phyloP scores from a whole-genome alignment of 352 stramenopile genomes.

The Hyaloperonospora arabidopsidis region DNA sequence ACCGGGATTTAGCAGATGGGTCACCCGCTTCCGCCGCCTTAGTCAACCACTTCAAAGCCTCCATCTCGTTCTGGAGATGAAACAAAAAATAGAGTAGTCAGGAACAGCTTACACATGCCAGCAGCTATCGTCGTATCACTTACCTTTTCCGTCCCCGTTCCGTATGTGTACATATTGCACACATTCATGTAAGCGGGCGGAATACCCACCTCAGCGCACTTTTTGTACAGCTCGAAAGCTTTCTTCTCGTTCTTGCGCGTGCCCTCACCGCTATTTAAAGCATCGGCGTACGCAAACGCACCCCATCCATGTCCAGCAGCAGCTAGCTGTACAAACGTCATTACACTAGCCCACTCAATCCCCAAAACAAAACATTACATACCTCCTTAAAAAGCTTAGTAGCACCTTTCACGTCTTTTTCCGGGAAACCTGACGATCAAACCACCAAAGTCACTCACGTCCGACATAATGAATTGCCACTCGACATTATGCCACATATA shows the following conservation, averaged over 20 bases:
- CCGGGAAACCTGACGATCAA: slow-evolving; percentile 38
- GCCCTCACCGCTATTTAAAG: slow-evolving; percentile 65
- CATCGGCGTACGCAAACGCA: slow-evolving; percentile 74
- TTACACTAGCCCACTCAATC: neutral
- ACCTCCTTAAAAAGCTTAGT: slow-evolving; percentile 74
- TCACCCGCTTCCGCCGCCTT: slow-evolving; percentile 72
- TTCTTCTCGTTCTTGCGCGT: slow-evolving; percentile 66
- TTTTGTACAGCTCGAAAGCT: slow-evolving; percentile 72
- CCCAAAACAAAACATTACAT: neutral
- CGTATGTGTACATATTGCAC: slow-evolving; percentile 73
- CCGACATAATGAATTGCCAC: neutral
- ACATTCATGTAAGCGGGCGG: slow-evolving; percentile 76
- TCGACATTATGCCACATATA: neutral
- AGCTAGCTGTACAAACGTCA: slow-evolving; percentile 33
- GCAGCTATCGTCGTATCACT: neutral
- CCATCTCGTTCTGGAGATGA: slow-evolving; percentile 44
- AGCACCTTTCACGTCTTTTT: slow-evolving; percentile 43
- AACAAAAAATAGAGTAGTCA: neutral
- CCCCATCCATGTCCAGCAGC: slow-evolving; percentile 61
- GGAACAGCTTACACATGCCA: neutral
- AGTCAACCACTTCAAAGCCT: slow-evolving; percentile 63
- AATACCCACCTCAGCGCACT: slow-evolving; percentile 51
- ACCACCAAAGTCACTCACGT: neutral
- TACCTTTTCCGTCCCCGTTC: slow-evolving; percentile 67
- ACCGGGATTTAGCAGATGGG: slow-evolving; percentile 57